A percentile compares a stretch with the other conserved stretches of the same genome.
These are phyloP conservation scores for Oenanthe javanica DNA, from an alignment of 140 eudicot genomes.

Conservation along the genomic window DNA sequence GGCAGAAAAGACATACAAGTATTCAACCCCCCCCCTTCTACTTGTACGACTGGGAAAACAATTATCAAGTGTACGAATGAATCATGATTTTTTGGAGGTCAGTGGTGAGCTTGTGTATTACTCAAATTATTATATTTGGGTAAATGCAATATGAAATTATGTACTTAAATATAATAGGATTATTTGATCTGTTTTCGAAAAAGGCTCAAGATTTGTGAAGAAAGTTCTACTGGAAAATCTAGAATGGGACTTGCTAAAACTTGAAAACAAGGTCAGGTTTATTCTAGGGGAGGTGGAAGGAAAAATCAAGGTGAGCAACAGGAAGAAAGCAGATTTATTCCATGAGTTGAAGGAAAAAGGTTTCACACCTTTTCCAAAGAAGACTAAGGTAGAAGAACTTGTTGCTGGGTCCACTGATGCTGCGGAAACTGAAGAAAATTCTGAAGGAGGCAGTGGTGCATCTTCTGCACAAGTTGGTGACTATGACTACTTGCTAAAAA, in stretches of 20 bases:
- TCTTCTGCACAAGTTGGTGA: conserved; percentile 49
- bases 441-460: conserved; percentile 16
- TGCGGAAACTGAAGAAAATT: conserved; percentile 41
- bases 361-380: conserved; percentile 74
- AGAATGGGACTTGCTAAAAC: conserved; percentile 41
- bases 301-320: conserved; percentile 55
- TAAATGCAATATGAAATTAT: no score
- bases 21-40: no score
- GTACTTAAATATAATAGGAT: no score
- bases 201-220: no score
- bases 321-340: conserved; percentile 65
- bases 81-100: no score
- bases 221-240: conserved; percentile 40
- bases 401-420: conserved; percentile 63
- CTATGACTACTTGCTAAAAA: conserved; percentile 68
- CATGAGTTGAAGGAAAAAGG: conserved; percentile 63
- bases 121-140: no score
- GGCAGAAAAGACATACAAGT: no score
- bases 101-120: no score
- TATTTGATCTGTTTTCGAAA: no score
- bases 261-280: conserved; percentile 78
- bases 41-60: no score
- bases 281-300: conserved; percentile 73
- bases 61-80: no score
- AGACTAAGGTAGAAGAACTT: conserved; percentile 33